phyloP scores from a whole-genome alignment of 2,329 filamentous ascomycete genomes.

The Colletotrichum liaoningense region DNA sequence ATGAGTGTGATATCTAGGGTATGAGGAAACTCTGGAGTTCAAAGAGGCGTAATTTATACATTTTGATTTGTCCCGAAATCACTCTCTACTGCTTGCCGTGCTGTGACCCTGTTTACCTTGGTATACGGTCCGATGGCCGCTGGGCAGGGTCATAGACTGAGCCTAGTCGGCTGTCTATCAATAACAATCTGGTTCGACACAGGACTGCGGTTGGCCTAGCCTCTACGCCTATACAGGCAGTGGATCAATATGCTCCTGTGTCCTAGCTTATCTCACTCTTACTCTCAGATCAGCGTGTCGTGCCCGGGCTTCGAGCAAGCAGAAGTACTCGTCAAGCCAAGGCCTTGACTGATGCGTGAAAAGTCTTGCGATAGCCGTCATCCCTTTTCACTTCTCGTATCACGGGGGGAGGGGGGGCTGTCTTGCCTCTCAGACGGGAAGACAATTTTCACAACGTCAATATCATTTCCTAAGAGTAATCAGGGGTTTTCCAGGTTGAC shows the following conservation, averaged over 20 bases:
- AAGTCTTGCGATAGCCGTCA: not conserved
- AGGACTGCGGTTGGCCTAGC: not conserved
- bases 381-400: not conserved
- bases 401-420: too few species aligned
- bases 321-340: not conserved
- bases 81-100: not conserved
- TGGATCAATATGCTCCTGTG: too few species aligned
- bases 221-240: not conserved
- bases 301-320: not conserved
- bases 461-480: too few species aligned
- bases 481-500: too few species aligned
- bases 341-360: not conserved
- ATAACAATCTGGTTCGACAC: not conserved
- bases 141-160: not conserved
- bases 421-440: too few species aligned
- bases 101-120: too few species aligned
- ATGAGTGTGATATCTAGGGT: slow-evolving; percentile 35
- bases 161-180: not conserved
- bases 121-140: not conserved
- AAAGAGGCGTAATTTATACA: slow-evolving; percentile 36
- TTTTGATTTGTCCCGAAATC: slow-evolving; percentile 22
- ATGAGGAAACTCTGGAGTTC: slow-evolving; percentile 35
- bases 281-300: not conserved
- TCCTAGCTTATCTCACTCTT: not conserved
- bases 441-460: too few species aligned